phyloP scores from a whole-genome alignment of 2,329 filamentous ascomycete genomes.

The Plenodomus biglobosus region DNA sequence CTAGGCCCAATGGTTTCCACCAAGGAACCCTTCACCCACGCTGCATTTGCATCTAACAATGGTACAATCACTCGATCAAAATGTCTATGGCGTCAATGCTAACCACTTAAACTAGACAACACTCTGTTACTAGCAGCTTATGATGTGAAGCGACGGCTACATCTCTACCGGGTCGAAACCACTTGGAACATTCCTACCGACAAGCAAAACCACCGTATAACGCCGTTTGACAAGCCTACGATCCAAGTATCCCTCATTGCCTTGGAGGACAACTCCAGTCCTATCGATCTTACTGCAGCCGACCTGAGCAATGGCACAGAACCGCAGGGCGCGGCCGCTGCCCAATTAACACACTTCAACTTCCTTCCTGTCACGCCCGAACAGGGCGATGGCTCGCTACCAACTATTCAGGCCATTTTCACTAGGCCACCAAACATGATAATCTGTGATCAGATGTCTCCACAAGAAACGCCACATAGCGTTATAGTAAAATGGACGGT shows the following conservation, averaged over 20 bases:
- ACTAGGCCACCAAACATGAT: slow-evolving; percentile 55
- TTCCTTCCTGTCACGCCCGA: slow-evolving; percentile 69
- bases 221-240: slow-evolving; percentile 42
- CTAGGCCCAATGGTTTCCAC: slow-evolving; percentile 72
- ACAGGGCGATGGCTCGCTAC: slow-evolving; percentile 59
- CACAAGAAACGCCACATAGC: slow-evolving; percentile 67
- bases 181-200: slow-evolving; percentile 67
- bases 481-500: slow-evolving; percentile 83
- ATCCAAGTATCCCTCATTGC: slow-evolving; percentile 34
- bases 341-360: slow-evolving; percentile 68
- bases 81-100: not conserved
- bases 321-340: slow-evolving; percentile 32
- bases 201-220: slow-evolving; percentile 56
- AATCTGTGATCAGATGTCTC: slow-evolving; percentile 53
- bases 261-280: slow-evolving; percentile 36
- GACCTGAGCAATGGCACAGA: slow-evolving; percentile 27
- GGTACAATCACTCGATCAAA: slow-evolving; percentile 58
- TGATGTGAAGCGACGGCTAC: slow-evolving; percentile 70
- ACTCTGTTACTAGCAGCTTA: slow-evolving; percentile 66
- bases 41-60: slow-evolving; percentile 62
- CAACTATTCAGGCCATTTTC: slow-evolving; percentile 72
- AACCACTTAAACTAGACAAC: slow-evolving; percentile 33
- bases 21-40: slow-evolving; percentile 48
- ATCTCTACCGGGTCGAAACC: slow-evolving; percentile 71
- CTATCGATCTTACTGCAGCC: slow-evolving; percentile 23